Percentiles rank a stretch among this genome's conserved stretches.
Conservation (phyloP, 2,329 filamentous ascomycete genomes). For the Fusarium redolens region DNA sequence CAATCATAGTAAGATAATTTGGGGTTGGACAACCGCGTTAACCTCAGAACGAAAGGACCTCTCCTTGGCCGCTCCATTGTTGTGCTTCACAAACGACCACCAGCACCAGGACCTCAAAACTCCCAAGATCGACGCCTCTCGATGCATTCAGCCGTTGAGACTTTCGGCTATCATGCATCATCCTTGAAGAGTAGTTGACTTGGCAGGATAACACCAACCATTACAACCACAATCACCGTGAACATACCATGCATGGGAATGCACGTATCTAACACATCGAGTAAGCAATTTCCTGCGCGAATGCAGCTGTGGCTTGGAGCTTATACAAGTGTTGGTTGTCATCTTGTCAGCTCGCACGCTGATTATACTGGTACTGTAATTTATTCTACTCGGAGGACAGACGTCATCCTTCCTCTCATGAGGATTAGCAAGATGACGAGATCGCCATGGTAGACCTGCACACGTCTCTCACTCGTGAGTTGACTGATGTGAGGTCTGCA, state of each 20-base stretch:
- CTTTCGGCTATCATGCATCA: constrained; percentile 22
- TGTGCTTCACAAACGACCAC: constrained; percentile 8
- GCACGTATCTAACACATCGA: constrained; percentile 16
- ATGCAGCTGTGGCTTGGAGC: constrained; percentile 7
- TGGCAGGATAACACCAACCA: constrained; percentile 21
- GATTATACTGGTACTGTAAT: constrained; percentile 37
- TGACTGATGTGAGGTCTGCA: constrained; percentile 38
- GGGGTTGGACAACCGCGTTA: constrained; percentile 32
- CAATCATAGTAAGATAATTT: constrained; percentile 27
- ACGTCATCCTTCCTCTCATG: constrained; percentile 42
- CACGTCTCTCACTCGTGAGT: constrained; percentile 35
- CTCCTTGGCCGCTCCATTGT: constrained; percentile 3
- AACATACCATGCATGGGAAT: neutral
- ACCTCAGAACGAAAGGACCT: constrained; percentile 24
- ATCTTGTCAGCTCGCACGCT: constrained; percentile 30
- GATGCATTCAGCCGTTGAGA: constrained; percentile 22
- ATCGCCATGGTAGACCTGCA: constrained; percentile 45
- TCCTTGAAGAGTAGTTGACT: constrained; percentile 18
- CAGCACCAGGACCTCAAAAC: constrained; percentile 20
- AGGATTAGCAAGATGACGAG: constrained; percentile 42
- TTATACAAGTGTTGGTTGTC: constrained; percentile 20
- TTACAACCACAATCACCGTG: constrained; percentile 20
- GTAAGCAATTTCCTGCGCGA: constrained; percentile 4
- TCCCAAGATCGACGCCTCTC: constrained; percentile 30
- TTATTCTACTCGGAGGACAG: constrained; percentile 45